phyloP scores from a whole-genome alignment of 164 flowering plant species.

The Chloranthus sessilifolius region DNA sequence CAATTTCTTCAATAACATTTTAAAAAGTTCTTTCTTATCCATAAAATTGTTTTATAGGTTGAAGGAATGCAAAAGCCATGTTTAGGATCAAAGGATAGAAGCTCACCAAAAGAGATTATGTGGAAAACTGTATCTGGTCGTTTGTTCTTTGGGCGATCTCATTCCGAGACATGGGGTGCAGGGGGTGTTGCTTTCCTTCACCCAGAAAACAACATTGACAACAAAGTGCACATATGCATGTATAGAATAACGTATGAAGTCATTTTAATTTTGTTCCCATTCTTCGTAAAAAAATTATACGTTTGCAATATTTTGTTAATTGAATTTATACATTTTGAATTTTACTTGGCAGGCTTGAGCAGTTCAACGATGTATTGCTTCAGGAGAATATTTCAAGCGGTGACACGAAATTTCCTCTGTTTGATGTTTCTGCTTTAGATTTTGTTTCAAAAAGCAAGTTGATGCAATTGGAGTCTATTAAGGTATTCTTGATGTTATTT shows the following conservation, averaged over 20 bases:
- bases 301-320: not conserved
- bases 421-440: conserved; percentile 41
- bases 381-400: conserved; percentile 56
- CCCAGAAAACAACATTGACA: conserved; percentile 44
- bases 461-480: conserved; percentile 33
- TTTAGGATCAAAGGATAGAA: conserved; percentile 69
- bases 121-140: conserved; percentile 77
- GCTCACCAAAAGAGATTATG: conserved; percentile 59
- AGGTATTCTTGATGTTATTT: conserved; percentile 35
- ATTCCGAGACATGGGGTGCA: conserved; percentile 68
- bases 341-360: conserved; percentile 73
- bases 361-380: conserved; percentile 82
- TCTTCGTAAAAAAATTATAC: not conserved
- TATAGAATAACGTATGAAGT: conserved; percentile 78
- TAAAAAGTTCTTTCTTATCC: not conserved
- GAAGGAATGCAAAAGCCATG: conserved; percentile 77
- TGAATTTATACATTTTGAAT: not conserved
- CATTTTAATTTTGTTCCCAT: not conserved
- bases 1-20: not conserved
- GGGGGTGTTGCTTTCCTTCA: conserved; percentile 95
- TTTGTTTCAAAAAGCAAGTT: conserved; percentile 28
- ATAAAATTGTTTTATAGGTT: no score
- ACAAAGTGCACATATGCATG: conserved; percentile 55
- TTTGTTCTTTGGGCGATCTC: conserved; percentile 71
- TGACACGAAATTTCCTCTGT: conserved; percentile 39